A percentile compares a stretch with the other conserved stretches of the same genome.
These are phyloP conservation scores for Russula ochroleuca DNA, from an alignment of 768 basidiomycete genomes.

Conservation along the genomic window DNA sequence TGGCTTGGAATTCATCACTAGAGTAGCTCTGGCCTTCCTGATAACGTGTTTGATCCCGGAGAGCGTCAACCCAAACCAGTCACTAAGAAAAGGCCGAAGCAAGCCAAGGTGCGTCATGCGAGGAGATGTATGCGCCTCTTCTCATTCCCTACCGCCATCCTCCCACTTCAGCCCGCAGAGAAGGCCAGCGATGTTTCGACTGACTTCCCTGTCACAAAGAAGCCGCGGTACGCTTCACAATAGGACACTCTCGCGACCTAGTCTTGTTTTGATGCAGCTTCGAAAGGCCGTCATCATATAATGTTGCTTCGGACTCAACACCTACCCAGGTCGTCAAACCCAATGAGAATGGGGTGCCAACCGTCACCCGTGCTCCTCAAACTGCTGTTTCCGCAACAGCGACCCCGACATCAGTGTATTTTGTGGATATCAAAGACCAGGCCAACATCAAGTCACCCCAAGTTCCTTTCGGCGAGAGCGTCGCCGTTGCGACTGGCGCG, in stretches of 20 bases:
- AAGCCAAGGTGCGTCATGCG: conserved; percentile 44
- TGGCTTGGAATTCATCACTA: conserved; percentile 15
- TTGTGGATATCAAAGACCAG: conserved; percentile 41
- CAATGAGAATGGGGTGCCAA: conserved; percentile 19
- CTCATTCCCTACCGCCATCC: background rate
- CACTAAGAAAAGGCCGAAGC: conserved; percentile 71
- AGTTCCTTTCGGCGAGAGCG: conserved; percentile 57
- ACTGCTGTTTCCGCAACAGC: conserved; percentile 36
- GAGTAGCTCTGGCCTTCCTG: conserved; percentile 66
- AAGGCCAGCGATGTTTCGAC: conserved; percentile 24
- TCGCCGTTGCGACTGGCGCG: conserved; percentile 48
- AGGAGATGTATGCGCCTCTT: background rate
- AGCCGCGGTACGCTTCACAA: conserved; percentile 26
- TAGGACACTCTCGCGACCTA: conserved; percentile 13
- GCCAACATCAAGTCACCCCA: conserved; percentile 49
- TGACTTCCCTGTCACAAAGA: conserved; percentile 27
- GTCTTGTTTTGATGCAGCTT: conserved; percentile 19
- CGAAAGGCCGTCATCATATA: conserved; percentile 26
- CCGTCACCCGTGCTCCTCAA: conserved; percentile 36
- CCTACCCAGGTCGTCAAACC: conserved; percentile 14
- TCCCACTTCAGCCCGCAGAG: conserved; percentile 17
- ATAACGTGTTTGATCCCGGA: conserved; percentile 76
- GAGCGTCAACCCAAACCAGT: conserved; percentile 65
- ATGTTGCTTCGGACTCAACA: conserved; percentile 15
- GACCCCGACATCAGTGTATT: conserved; percentile 35